A percentile compares a stretch with the other conserved stretches of the same genome.
Evolutionary conservation across 768 basidiomycete species (phyloP).

Genomic region (Leccinum subtestaceum): DNA sequence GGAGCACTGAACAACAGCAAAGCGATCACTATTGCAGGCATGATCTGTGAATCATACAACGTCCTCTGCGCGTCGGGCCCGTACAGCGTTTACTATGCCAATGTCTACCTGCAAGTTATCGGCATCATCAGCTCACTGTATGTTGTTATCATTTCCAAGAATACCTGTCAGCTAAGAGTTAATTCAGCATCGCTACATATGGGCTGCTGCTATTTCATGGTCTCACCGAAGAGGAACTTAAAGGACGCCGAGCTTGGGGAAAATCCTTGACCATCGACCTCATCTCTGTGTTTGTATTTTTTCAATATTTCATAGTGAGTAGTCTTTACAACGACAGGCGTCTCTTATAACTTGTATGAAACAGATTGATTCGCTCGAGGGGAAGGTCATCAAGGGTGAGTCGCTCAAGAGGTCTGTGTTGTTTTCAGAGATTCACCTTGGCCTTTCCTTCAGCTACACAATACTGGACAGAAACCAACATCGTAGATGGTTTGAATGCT

Average conservation of each 20-base stretch:
- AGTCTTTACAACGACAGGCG: background rate
- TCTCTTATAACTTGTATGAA: background rate
- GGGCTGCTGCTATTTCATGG: slow-evolving; percentile 83
- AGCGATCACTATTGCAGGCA: slow-evolving; percentile 61
- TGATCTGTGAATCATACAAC: slow-evolving; percentile 67
- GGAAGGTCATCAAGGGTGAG: slow-evolving; percentile 64
- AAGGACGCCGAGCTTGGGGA: slow-evolving; percentile 31
- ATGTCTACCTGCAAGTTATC: slow-evolving; percentile 66
- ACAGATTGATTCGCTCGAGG: slow-evolving; percentile 65
- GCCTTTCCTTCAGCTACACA: slow-evolving; percentile 49
- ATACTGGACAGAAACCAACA: slow-evolving; percentile 83
- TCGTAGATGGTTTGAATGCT: slow-evolving; percentile 81
- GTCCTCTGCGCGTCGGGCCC: slow-evolving; percentile 68
- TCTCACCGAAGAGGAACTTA: slow-evolving; percentile 74
- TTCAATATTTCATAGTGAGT: slow-evolving; percentile 74
- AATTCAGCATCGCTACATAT: slow-evolving; percentile 72
- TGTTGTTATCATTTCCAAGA: slow-evolving; percentile 4
- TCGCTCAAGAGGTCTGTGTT: background rate
- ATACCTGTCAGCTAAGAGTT: background rate
- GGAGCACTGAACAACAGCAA: slow-evolving; percentile 5
- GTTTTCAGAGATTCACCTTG: background rate
- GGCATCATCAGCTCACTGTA: slow-evolving; percentile 84
- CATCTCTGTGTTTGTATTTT: slow-evolving; percentile 71
- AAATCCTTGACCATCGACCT: too few species aligned
- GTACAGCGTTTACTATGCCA: slow-evolving; percentile 59